Conservation (phyloP, 2,329 filamentous ascomycete species). For the Falciphora oryzae region DNA sequence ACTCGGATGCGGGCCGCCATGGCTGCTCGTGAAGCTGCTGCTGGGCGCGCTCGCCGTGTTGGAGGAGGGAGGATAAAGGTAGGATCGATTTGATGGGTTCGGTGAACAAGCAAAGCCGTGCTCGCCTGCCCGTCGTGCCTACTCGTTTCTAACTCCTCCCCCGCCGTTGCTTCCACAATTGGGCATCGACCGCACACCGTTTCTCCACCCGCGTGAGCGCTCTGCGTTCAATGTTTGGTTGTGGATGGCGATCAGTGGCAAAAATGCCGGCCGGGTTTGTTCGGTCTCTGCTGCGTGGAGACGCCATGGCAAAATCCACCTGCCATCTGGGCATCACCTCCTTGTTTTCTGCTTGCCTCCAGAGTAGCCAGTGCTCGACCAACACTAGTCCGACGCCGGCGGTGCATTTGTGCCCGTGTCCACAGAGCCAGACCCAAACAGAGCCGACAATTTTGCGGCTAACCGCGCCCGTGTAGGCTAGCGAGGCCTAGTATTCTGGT, state of each 20-base stretch:
- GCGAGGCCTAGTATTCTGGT: neutral
- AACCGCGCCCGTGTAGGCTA: neutral
- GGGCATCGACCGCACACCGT: neutral
- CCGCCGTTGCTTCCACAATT: neutral
- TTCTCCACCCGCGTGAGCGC: neutral
- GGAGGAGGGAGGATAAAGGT: no score
- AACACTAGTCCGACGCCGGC: no score
- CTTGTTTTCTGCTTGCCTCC: neutral
- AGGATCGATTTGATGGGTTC: no score
- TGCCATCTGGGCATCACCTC: neutral
- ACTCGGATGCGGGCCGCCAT: slow-evolving; percentile 10
- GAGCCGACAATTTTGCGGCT: no score
- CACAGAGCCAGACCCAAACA: no score
- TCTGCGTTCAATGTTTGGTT: neutral
- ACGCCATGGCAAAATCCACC: neutral
- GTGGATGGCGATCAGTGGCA: neutral
- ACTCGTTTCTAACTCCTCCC: neutral
- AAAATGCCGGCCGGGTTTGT: neutral
- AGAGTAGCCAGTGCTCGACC: no score
- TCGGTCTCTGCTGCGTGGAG: neutral
- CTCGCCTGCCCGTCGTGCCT: neutral
- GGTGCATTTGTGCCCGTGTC: no score
- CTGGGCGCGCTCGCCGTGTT: neutral
- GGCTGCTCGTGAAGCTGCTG: no score
- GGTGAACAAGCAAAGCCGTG: neutral